Conservation (phyloP, 2,329 filamentous ascomycete genomes). For the Ceratocystis papillata region DNA sequence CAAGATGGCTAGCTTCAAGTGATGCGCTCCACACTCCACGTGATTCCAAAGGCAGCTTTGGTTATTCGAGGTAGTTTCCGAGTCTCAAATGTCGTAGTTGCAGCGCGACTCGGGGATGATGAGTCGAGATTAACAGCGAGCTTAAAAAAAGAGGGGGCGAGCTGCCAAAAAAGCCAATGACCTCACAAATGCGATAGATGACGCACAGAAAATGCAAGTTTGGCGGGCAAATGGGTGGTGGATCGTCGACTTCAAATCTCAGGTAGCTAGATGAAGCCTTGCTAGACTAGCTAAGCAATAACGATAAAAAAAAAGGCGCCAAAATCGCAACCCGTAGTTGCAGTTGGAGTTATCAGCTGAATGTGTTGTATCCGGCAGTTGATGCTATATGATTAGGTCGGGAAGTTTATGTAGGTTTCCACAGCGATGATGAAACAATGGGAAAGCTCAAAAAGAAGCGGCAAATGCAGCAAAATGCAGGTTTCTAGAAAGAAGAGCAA, state of each 20-base stretch:
- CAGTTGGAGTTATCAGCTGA: not conserved
- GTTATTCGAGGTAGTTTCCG: not conserved
- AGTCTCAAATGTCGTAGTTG: not conserved
- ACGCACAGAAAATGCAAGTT: not conserved
- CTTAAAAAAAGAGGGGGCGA: not conserved
- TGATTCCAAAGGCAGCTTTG: not conserved
- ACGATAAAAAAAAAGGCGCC: no score
- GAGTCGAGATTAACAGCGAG: not conserved
- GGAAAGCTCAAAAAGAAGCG: not conserved
- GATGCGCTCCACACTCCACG: not conserved
- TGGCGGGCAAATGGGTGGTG: not conserved
- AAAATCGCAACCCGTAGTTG: not conserved
- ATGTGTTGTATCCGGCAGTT: not conserved
- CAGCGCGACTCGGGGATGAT: not conserved
- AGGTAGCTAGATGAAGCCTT: no score
- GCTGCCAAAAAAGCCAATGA: not conserved
- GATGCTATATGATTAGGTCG: not conserved
- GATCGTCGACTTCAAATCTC: no score
- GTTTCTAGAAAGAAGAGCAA: conserved; percentile 3
- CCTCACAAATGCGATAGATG: not conserved
- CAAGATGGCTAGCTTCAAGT: not conserved
- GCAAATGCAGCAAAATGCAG: not conserved
- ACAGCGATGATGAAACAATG: not conserved
- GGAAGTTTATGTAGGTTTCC: not conserved
- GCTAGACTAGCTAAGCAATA: no score